Percentiles rank a stretch among this genome's conserved stretches.
These are phyloP conservation scores for Schizonepeta tenuifolia DNA, from an alignment of 257 asterid species.

Conservation along the genomic window DNA sequence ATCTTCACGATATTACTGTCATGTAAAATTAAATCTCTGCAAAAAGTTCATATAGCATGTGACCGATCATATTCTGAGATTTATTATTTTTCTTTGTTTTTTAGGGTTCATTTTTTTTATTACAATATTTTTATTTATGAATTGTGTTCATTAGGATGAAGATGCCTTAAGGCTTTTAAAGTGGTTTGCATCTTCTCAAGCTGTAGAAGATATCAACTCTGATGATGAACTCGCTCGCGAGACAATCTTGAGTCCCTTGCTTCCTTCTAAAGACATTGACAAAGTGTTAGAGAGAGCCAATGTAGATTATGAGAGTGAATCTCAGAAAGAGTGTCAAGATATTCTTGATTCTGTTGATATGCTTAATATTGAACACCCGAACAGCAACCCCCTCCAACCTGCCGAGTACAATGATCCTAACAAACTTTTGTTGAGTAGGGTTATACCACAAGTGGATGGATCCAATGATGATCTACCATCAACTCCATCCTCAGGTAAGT, in stretches of 20 bases:
- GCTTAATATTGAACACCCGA: slow-evolving; percentile 48
- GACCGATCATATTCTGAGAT: background rate
- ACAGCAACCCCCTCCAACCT: slow-evolving; percentile 39
- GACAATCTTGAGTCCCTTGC: slow-evolving; percentile 75
- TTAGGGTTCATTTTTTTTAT: slow-evolving; percentile 19
- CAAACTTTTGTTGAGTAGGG: slow-evolving; percentile 41
- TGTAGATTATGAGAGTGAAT: slow-evolving; percentile 76
- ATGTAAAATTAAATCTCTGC: background rate
- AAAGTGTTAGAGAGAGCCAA: slow-evolving; percentile 84
- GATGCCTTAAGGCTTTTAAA: slow-evolving; percentile 85
- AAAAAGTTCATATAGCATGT: background rate
- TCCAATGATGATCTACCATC: slow-evolving; percentile 60
- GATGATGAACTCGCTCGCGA: slow-evolving; percentile 92
- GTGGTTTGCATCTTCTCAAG: slow-evolving; percentile 99
- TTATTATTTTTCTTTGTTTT: background rate
- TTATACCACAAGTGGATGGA: slow-evolving; percentile 84
- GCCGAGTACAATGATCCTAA: slow-evolving; percentile 37
- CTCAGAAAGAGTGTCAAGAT: slow-evolving; percentile 98
- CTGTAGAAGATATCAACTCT: slow-evolving; percentile 91
- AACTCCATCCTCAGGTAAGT: slow-evolving; percentile 45
- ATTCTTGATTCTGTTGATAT: slow-evolving; percentile 86
- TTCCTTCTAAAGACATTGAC: slow-evolving; percentile 66
- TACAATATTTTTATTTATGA: slow-evolving; percentile 29
- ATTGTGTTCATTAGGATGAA: slow-evolving; percentile 57
- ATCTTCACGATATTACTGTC: background rate